Conservation (phyloP, 768 basidiomycete species). For the Tulasnella sp. region DNA sequence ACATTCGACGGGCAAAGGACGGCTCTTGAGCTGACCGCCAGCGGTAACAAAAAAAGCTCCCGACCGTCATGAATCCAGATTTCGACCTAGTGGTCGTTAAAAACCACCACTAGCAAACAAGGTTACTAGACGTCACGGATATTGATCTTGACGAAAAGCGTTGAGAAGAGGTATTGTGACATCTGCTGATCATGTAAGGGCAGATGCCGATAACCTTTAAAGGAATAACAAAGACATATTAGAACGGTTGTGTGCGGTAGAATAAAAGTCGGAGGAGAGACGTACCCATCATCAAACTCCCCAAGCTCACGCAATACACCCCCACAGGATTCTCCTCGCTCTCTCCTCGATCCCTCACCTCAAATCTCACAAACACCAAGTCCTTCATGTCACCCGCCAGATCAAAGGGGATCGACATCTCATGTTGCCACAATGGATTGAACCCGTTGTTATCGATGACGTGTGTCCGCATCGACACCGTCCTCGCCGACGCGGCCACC, state of each 20-base stretch:
- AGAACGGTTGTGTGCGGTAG: conserved; percentile 25
- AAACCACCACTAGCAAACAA: background rate
- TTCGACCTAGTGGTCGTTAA: no score
- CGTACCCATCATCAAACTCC: conserved; percentile 60
- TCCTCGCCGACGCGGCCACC: conserved; percentile 26
- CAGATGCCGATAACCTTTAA: conserved; percentile 73
- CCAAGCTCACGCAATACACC: conserved; percentile 60
- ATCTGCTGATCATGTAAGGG: conserved; percentile 82
- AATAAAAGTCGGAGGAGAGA: conserved; percentile 16
- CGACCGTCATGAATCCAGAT: no score
- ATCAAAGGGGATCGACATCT: conserved; percentile 58
- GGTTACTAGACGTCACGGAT: conserved; percentile 28
- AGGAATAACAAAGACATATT: conserved; percentile 20
- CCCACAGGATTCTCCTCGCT: conserved; percentile 55
- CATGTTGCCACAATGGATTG: conserved; percentile 81
- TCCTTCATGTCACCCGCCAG: conserved; percentile 63
- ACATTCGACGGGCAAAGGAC: no score
- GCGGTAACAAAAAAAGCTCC: no score
- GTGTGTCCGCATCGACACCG: conserved; percentile 45
- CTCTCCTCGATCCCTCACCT: conserved; percentile 51
- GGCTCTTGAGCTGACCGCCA: no score
- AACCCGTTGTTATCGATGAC: conserved; percentile 80
- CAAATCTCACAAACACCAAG: conserved; percentile 72
- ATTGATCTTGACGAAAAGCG: conserved; percentile 69
- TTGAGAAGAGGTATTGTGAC: conserved; percentile 83